Evolutionary conservation across 495 filamentous ascomycete genomes (phyloP), one percentile per base, ranked within the genome.

Genomic region (Hypoxylon rickii): DNA sequence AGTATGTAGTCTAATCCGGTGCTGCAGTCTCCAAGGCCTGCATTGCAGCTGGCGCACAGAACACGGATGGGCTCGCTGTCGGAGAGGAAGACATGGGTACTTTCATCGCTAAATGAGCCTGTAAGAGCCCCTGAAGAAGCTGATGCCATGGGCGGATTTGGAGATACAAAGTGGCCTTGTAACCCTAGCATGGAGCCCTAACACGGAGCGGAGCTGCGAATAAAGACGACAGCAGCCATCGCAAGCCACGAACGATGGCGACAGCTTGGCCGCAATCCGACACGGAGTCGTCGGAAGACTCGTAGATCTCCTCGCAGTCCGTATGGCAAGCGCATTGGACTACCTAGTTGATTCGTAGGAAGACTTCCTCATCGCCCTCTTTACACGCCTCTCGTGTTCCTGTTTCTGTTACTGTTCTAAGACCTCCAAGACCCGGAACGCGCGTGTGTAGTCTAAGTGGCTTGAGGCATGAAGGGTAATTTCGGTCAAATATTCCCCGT

Each of bases 111-210:
- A 63, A 53, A 58, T 20, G 53, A 54, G 48, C 59, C 59, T 63
- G 59, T 63, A 54, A 54, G 37, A 58, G 32, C 20, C 53, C 57
- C 53, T 42, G 29, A 16, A 34, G 6, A 48, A 12, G 22, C 16
- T 13, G 40, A 22, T 49, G 42, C 46, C 7, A 13, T 43, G 38
- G 46, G 34, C 36, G 29, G 45, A 45, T 10, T 29, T 37, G 26
- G 42, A 18, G 15, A 38, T 17, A 16, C 43, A 8, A 38, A 16
- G 48, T 34, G 34, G 34, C 20, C 52, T 42, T 57, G 53, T 49
- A 63, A 63, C 59, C 59, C 59, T 63, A 63, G 39, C 42, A 45
- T 49, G 43, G 48, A 63, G 47, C 59, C 59, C 59, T 63, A 63
- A 58, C 43, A 41, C 32, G 32, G 26, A 34, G 26, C 17, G 29